Evolutionary conservation across 495 filamentous ascomycete genomes (phyloP).

Genomic region (Cetradonia linearis): DNA sequence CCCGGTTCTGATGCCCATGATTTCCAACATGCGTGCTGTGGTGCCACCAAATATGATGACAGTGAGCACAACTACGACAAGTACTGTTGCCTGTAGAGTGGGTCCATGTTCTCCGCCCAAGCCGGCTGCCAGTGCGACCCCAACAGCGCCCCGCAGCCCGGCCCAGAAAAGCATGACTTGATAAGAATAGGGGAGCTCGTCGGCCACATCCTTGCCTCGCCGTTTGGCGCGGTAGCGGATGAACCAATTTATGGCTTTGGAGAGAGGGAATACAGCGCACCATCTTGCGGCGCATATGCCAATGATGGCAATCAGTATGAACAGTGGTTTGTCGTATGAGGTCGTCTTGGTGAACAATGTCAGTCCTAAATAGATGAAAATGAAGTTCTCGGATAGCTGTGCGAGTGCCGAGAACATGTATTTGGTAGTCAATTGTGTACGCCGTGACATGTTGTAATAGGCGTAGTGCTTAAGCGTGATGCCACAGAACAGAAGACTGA

Average conservation of each 20-base stretch:
- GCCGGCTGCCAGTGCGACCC: constrained; percentile 89
- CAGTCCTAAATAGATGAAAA: constrained; percentile 95
- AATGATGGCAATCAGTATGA: constrained; percentile 83
- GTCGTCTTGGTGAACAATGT: constrained; percentile 83
- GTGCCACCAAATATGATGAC: constrained; percentile 98
- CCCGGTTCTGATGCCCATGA: constrained; percentile 84
- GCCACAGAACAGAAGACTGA: constrained; percentile 91
- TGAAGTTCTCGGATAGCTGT: constrained; percentile 96
- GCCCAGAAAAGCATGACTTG: constrained; percentile 99
- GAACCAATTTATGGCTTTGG: constrained; percentile 83
- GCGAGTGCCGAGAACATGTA: constrained; percentile 93
- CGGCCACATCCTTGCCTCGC: constrained; percentile 65
- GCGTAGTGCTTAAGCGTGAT: constrained; percentile 98
- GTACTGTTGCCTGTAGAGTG: constrained; percentile 76
- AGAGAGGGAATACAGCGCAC: constrained; percentile 88
- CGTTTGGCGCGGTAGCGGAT: constrained; percentile 80
- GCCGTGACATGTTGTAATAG: constrained; percentile 99
- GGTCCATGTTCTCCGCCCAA: constrained; percentile 67
- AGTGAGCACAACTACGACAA: constrained; percentile 93
- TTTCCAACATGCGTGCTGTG: constrained; percentile 97
- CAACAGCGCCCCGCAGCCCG: constrained; percentile 88
- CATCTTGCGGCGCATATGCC: constrained; percentile 88
- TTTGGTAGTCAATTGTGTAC: constrained; percentile 95
- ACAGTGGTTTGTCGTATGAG: constrained; percentile 86
- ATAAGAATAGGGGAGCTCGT: constrained; percentile 86